A percentile compares a stretch with the other conserved stretches of the same genome.
Evolutionary conservation across 352 stramenopile genomes (phyloP).

Genomic region (Thraustochytrium sp.): DNA sequence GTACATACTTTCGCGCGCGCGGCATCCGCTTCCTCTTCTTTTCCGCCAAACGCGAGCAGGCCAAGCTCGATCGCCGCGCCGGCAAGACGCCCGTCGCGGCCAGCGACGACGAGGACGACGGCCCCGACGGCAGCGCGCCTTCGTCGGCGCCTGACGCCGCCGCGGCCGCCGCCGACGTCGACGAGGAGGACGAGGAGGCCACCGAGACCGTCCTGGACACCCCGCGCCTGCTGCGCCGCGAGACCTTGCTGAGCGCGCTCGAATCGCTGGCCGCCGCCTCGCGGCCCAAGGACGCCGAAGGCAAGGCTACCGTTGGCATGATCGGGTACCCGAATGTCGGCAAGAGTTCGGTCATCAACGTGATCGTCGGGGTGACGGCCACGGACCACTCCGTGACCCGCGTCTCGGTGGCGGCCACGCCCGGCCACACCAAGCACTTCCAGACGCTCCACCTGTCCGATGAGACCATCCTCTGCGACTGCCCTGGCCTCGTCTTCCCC

Average conservation of each 20-base stretch:
- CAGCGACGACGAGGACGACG: background rate
- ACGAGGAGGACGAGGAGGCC: slow-evolving; percentile 45
- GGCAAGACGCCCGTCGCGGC: slow-evolving; percentile 44
- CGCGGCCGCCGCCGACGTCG: background rate
- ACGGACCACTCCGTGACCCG: slow-evolving; percentile 84
- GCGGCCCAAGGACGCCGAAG: slow-evolving; percentile 55
- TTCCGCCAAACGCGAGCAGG: slow-evolving; percentile 77
- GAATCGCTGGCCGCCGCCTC: slow-evolving; percentile 50
- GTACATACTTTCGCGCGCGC: slow-evolving; percentile 82
- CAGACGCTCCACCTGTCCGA: slow-evolving; percentile 95
- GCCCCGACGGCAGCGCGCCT: background rate
- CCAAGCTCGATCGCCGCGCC: slow-evolving; percentile 33
- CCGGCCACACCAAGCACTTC: slow-evolving; percentile 99
- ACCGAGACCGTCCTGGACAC: slow-evolving; percentile 1
- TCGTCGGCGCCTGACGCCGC: background rate
- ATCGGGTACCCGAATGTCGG: slow-evolving; percentile 99
- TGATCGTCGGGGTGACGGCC: slow-evolving; percentile 89
- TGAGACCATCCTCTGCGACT: slow-evolving; percentile 96
- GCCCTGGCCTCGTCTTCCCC: slow-evolving; percentile 98
- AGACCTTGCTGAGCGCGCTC: background rate
- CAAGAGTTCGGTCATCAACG: slow-evolving; percentile 99
- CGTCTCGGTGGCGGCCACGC: slow-evolving; percentile 92
- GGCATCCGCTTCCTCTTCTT: slow-evolving; percentile 94
- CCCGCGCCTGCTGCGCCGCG: background rate
- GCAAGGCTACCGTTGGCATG: slow-evolving; percentile 87